Evolutionary conservation across 2,329 filamentous ascomycete species (phyloP), one percentile per base, ranked within the genome.

Genomic region (Alternaria viburni): DNA sequence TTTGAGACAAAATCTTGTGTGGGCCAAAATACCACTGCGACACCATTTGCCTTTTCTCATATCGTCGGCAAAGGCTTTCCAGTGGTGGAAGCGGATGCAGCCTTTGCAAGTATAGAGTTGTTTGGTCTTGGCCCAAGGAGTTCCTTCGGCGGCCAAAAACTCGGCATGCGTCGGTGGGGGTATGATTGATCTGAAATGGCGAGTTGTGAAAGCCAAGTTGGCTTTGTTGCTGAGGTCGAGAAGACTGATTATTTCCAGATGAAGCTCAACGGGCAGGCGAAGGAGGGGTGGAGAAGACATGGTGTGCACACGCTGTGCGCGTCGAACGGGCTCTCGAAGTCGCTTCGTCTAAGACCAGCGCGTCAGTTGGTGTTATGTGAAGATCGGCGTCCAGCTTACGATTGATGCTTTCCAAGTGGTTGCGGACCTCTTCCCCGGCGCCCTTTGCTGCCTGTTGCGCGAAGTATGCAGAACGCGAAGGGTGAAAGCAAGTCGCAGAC

Each of bases 31-130:
- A 11, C 69, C 69, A 57, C 62, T 64, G 28, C 74, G 74, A 43
- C 64, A 68, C 54, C 67, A 64, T 65, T 69, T 71, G 23, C 73
- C 73, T 61, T 77, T 76, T 25, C 68, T 70, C 74, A 77, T 77
- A 17, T 69, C 65, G 52, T 77, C 74, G 15, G 71, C 66, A 54
- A 76, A 77, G 15, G 66, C 46, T 26, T 64, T 54, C 26, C 70
- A 67, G n/a, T 50, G 61, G 44, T 65, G 66, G 17, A 77, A 70
- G 19, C 57, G 55, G 8, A 57, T 25, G 51, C 74, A 77, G 28
- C 60, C 54, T 54, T 62, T 74, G 61, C 74, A 77, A 5, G 71
- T 62, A 54, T 66, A 75, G 6, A 77, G 63, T 15, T 66, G 49
- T 30, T 57, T 69, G 5, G 65, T 49, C 17, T 59, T 67, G 13